phyloP scores from a whole-genome alignment of 257 asterid genomes.

The Craterostigma plantagineum region DNA sequence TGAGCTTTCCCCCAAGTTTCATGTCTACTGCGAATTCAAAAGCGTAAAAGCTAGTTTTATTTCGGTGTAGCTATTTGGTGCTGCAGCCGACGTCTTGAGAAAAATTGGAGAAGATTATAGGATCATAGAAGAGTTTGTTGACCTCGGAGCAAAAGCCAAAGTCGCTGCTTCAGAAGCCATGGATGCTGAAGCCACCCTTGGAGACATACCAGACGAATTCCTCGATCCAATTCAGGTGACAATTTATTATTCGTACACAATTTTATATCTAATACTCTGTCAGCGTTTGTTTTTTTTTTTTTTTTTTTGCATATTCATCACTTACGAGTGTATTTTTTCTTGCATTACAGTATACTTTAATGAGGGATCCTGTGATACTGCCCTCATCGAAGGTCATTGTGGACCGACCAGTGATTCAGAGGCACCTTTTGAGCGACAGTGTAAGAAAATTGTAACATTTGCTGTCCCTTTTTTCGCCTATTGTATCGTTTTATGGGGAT shows the following conservation, averaged over 20 bases:
- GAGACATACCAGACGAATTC: constrained; percentile 99
- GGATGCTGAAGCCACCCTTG: constrained; percentile 93
- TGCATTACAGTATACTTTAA: constrained; percentile 63
- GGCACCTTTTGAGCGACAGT: constrained; percentile 83
- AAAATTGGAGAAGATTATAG: constrained; percentile 68
- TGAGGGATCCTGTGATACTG: constrained; percentile 90
- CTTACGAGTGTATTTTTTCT: constrained; percentile 1
- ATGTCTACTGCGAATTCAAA: neutral
- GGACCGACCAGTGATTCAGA: constrained; percentile 81
- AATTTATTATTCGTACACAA: neutral
- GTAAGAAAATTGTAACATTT: constrained; percentile 16
- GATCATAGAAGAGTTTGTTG: constrained; percentile 54
- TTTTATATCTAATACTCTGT: neutral
- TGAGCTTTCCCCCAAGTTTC: too few species aligned
- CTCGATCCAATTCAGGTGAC: constrained; percentile 94
- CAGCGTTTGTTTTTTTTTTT: neutral
- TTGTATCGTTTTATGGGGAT: too few species aligned
- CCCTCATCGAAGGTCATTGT: constrained; percentile 72
- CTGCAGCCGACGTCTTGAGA: constrained; percentile 67
- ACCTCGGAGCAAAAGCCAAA: constrained; percentile 69
- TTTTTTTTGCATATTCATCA: neutral
- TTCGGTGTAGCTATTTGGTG: constrained; percentile 50
- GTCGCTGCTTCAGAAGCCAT: constrained; percentile 72
- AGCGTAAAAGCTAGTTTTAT: constrained; percentile 2
- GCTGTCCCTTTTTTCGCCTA: too few species aligned